phyloP scores from a whole-genome alignment of 1,139 yeast species.

The Kluyveromyces sp. region DNA sequence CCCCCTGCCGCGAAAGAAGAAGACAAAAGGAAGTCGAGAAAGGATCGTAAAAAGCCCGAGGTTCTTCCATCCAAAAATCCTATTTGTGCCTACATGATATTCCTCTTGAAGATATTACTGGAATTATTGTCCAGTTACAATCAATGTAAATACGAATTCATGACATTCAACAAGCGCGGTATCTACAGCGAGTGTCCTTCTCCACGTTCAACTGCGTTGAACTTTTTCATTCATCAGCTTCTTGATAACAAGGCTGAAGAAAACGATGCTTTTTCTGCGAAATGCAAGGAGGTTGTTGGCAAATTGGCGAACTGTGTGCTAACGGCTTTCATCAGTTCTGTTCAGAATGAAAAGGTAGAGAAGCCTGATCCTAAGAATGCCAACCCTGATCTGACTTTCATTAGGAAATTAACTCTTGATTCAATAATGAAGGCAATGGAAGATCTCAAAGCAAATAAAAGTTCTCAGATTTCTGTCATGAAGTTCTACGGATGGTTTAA shows the following conservation, averaged over 20 bases:
- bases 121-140: constrained; percentile 77
- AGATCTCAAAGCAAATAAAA: constrained; percentile 23
- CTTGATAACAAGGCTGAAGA: constrained; percentile 49
- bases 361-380: constrained; percentile 43
- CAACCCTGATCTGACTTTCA: constrained; percentile 63
- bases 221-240: constrained; percentile 69
- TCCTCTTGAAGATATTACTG: constrained; percentile 57
- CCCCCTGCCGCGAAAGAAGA: constrained; percentile 27
- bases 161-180: constrained; percentile 63
- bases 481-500: constrained; percentile 30
- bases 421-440: constrained; percentile 46
- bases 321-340: constrained; percentile 54
- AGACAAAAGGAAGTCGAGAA: constrained; percentile 8
- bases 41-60: constrained; percentile 12
- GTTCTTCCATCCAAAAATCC: constrained; percentile 37
- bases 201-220: constrained; percentile 72
- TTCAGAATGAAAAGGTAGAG: constrained; percentile 37
- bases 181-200: constrained; percentile 37
- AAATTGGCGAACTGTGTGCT: constrained; percentile 40
- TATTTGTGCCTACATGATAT: constrained; percentile 59
- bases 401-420: constrained; percentile 70
- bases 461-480: constrained; percentile 24
- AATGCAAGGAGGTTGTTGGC: constrained; percentile 34
- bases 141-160: constrained; percentile 72
- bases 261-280: constrained; percentile 29